phyloP scores from a whole-genome alignment of 2,329 filamentous ascomycete species.

The Fusarium dlaminii region DNA sequence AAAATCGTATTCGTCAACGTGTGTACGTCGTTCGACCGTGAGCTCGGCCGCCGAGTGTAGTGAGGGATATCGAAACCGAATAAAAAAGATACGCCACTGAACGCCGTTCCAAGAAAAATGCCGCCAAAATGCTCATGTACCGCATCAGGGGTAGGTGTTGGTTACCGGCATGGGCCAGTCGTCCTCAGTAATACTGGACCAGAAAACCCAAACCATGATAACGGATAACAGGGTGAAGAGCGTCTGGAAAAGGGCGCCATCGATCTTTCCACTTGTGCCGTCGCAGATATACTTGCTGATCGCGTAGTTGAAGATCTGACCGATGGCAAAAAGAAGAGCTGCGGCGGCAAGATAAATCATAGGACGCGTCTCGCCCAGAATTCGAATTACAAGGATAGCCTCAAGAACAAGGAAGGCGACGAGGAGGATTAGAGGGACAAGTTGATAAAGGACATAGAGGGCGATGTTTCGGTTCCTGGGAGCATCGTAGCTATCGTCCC shows the following conservation, averaged over 20 bases:
- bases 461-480: conserved; percentile 81
- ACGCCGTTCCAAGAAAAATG: conserved; percentile 39
- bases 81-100: conserved; percentile 37
- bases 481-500: conserved; percentile 70
- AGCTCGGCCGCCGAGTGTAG: conserved; percentile 40
- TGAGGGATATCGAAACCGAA: conserved; percentile 43
- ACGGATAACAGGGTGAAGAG: conserved; percentile 90
- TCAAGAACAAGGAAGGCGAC: conserved; percentile 88
- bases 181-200: conserved; percentile 99
- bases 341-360: conserved; percentile 86
- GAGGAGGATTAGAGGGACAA: conserved; percentile 89
- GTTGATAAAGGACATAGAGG: conserved; percentile 93
- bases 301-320: conserved; percentile 96
- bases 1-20: conserved; percentile 43
- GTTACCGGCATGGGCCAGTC: conserved; percentile 80
- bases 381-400: conserved; percentile 80
- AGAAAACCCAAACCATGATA: conserved; percentile 89
- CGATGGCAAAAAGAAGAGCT: conserved; percentile 84
- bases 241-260: conserved; percentile 92
- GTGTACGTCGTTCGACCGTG: conserved; percentile 42
- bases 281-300: conserved; percentile 91
- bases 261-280: conserved; percentile 84
- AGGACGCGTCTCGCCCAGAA: conserved; percentile 89
- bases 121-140: conserved; percentile 5
- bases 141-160: conserved; percentile 51